A percentile compares a stretch with the other conserved stretches of the same genome.
Evolutionary conservation across 2,329 filamentous ascomycete species (phyloP).

Genomic region (Ascochyta fabae): DNA sequence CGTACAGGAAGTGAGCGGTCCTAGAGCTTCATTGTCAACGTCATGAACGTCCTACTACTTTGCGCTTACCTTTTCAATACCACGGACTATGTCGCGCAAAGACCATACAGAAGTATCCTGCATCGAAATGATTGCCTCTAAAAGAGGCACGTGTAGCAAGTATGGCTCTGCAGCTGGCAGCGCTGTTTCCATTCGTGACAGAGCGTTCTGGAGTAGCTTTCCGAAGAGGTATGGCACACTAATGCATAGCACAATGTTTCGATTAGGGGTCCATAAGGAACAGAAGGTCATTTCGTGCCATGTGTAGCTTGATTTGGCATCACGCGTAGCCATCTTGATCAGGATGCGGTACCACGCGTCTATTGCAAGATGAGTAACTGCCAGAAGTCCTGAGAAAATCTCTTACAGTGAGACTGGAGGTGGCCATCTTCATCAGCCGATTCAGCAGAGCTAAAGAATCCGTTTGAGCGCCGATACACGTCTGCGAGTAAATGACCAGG

Average conservation of each 20-base stretch:
- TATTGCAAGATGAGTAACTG: constrained; percentile 13
- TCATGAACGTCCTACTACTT: too few relatives aligned
- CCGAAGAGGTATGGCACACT: constrained; percentile 7
- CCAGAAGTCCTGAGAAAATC: background rate
- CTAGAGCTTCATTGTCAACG: too few relatives aligned
- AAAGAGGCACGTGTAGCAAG: constrained; percentile 19
- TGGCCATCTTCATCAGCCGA: constrained; percentile 3
- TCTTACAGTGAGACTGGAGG: constrained; percentile 7
- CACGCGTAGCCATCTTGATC: too few relatives aligned
- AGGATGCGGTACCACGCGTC: too few relatives aligned
- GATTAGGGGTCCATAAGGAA: too few relatives aligned
- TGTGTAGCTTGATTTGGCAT: too few relatives aligned
- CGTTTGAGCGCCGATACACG: constrained; percentile 24
- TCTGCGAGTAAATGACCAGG: constrained; percentile 16
- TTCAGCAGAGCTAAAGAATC: constrained; percentile 21
- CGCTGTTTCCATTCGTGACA: constrained; percentile 4
- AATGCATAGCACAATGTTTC: too few relatives aligned
- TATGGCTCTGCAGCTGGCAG: constrained; percentile 12
- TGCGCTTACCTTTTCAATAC: constrained; percentile 24
- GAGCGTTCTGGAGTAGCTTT: constrained; percentile 1
- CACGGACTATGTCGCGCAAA: constrained; percentile 21
- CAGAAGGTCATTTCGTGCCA: too few relatives aligned
- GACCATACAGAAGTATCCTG: constrained; percentile 25
- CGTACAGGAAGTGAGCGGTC: constrained; percentile 2
- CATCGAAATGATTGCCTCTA: constrained; percentile 21